Conservation (phyloP, 164 flowering plant species). For the Saururus chinensis region DNA sequence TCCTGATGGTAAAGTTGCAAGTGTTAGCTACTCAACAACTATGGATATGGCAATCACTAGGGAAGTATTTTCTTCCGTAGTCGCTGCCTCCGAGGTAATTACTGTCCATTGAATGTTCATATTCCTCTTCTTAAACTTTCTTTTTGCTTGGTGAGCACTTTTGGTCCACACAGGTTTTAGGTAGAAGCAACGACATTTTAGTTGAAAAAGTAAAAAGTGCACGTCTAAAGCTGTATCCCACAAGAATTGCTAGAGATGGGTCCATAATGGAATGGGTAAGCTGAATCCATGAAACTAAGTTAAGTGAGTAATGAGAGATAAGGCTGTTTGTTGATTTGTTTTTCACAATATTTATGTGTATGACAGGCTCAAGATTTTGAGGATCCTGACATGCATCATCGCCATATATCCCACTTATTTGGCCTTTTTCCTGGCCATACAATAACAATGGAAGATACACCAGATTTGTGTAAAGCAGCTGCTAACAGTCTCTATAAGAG, state of each 20-base stretch:
- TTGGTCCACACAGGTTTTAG: conserved; percentile 42
- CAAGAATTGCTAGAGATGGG: conserved; percentile 73
- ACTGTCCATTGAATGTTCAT: conserved; percentile 4
- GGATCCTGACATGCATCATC: conserved; percentile 78
- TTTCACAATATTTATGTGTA: conserved; percentile 1
- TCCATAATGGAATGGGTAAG: conserved; percentile 95
- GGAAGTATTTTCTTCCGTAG: conserved; percentile 57
- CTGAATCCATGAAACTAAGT: not conserved
- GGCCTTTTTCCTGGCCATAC: conserved; percentile 91
- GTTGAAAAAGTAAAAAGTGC: conserved; percentile 45
- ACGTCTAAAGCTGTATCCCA: conserved; percentile 48
- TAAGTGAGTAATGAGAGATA: not conserved
- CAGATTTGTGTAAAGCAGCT: conserved; percentile 82
- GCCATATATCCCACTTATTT: conserved; percentile 87
- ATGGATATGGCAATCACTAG: conserved; percentile 88
- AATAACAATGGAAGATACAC: conserved; percentile 56
- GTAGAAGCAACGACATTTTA: conserved; percentile 45
- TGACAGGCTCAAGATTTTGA: conserved; percentile 76
- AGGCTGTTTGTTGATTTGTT: not conserved
- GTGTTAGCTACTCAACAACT: conserved; percentile 90
- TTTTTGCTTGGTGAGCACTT: not conserved
- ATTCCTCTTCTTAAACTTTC: not conserved
- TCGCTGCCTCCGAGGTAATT: conserved; percentile 80
- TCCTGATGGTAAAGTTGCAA: conserved; percentile 78
- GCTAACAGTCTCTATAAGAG: conserved; percentile 61